Evolutionary conservation across 768 basidiomycete genomes (phyloP), one percentile per base, ranked within the genome.

Genomic region (Termitomyces sp.): DNA sequence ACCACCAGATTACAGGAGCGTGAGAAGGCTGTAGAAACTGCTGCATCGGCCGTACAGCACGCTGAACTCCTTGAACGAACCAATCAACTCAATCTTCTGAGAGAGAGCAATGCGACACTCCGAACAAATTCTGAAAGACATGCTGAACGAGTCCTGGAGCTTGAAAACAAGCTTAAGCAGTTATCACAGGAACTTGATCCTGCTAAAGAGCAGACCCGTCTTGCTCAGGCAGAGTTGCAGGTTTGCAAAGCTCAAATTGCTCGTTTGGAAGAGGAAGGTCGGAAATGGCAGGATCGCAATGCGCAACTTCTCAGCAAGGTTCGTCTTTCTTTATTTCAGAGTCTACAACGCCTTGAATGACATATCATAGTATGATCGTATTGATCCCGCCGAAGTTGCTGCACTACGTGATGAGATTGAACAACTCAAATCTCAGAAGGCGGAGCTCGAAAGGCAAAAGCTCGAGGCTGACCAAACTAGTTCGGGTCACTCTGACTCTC

Each of bases 91-190:
- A 93, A 91, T 55, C 82, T 95, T 53, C 73, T 95, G 2, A 83
- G 92, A 37, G 92, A 95, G 71, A 93, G 91, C 74, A 95, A 95
- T 66, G 85, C 87, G 0, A 93, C 90, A 1, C 77, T 95, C 0
- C 85, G 92, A 56, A 77, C 86, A 32, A 91, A 95, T 54, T 84
- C 80, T 61, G 89, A 92, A 59, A 77, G 75, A n/a, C 79, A 90
- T 59, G 69, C 80, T 25, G 90, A 86, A 69, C 86, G 85, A 42
- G 79, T 85, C 23, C 78, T 80, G 40, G 85, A 87, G 40, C 75
- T 95, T 34, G 89, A 90, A 42, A 64, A 66, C 43, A 84, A 86
- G 68, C 75, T 93, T 9, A 79, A 81, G 58, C 66, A 76, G 41
- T 70, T 88, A 0, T 77, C 81, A 7, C 61, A 73, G 21, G 83